phyloP scores from a whole-genome alignment of 73 alveolate species.

The Paramecium octaurelia region DNA sequence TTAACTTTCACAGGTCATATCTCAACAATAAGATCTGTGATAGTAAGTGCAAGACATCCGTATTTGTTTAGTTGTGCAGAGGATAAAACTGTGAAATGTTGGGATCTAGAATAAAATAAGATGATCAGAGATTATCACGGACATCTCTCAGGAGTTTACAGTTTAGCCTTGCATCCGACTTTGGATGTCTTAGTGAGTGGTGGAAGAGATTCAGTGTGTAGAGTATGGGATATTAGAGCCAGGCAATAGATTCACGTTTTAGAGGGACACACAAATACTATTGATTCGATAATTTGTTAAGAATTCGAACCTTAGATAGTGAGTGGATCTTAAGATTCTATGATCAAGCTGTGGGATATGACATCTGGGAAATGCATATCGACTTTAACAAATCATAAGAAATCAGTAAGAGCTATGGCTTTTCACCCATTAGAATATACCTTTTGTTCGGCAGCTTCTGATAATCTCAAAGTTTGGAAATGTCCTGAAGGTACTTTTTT shows the following conservation, averaged over 20 bases:
- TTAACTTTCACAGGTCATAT: constrained; percentile 98
- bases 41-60: constrained; percentile 89
- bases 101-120: constrained; percentile 99
- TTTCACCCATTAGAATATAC: constrained; percentile 95
- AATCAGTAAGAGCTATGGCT: constrained; percentile 90
- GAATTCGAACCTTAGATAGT: constrained; percentile 89
- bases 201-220: constrained; percentile 93
- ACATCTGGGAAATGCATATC: constrained; percentile 88
- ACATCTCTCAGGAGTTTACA: constrained; percentile 89
- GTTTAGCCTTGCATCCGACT: constrained; percentile 96
- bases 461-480: constrained; percentile 94
- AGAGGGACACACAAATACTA: constrained; percentile 97
- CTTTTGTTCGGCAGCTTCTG: constrained; percentile 96
- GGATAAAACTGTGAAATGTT: constrained; percentile 90
- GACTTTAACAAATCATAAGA: constrained; percentile 98
- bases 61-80: constrained; percentile 97
- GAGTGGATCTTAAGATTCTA: constrained; percentile 89
- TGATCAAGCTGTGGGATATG: constrained; percentile 86
- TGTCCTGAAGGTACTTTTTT: constrained; percentile 94
- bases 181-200: constrained; percentile 95
- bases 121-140: constrained; percentile 98
- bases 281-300: constrained; percentile 88
- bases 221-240: constrained; percentile 99
- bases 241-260: constrained; percentile 91
- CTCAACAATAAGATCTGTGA: constrained; percentile 76